phyloP scores from a whole-genome alignment of 2,329 filamentous ascomycete species.

The Stemphylium vesicarium region DNA sequence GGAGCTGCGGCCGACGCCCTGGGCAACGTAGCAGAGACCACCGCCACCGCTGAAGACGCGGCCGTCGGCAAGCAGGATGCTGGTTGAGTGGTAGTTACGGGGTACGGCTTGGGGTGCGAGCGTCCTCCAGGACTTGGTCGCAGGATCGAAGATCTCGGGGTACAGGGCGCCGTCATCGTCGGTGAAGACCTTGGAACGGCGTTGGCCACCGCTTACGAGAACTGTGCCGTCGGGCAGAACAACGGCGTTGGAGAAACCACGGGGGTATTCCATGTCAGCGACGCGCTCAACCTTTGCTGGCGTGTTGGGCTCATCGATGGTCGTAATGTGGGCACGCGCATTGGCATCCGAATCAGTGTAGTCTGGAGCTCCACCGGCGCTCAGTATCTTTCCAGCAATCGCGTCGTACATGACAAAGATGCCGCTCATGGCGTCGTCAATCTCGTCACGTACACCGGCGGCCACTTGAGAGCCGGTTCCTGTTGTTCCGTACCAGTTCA shows the following conservation, averaged over 20 bases:
- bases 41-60: conserved; percentile 34
- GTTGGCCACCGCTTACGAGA: conserved; percentile 35
- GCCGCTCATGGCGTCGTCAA: conserved; percentile 33
- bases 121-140: conserved; percentile 29
- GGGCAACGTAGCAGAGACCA: conserved; percentile 30
- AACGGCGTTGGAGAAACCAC: conserved; percentile 33
- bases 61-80: conserved; percentile 32
- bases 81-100: conserved; percentile 35
- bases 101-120: conserved; percentile 32
- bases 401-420: conserved; percentile 35
- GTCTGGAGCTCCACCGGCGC: conserved; percentile 31
- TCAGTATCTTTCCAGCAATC: conserved; percentile 31
- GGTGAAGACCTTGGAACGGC: conserved; percentile 31
- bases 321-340: conserved; percentile 30
- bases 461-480: conserved; percentile 24
- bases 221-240: conserved; percentile 37
- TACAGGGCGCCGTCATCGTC: conserved; percentile 29
- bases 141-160: conserved; percentile 35
- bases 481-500: conserved; percentile 36
- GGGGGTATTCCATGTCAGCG: conserved; percentile 32
- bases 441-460: conserved; percentile 27
- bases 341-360: conserved; percentile 32
- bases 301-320: conserved; percentile 24
- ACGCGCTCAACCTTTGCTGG: conserved; percentile 29
- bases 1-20: conserved; percentile 23